Evolutionary conservation across 257 asterid genomes (phyloP), one percentile per base, ranked within the genome.

Genomic region (Petunia secreta): DNA sequence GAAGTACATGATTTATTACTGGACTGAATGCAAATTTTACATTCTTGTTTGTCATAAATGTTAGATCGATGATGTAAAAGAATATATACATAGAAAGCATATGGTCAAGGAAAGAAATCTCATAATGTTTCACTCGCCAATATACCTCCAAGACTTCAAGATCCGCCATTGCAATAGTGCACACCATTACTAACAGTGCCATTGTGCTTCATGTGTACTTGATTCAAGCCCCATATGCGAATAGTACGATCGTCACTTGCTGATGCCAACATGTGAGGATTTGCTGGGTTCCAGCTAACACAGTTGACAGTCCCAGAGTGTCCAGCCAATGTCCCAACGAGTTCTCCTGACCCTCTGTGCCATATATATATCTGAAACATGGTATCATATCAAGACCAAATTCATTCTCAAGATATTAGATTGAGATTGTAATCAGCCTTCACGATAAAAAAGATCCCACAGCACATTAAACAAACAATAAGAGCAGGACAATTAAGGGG

Each of bases 241-340:
- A 94, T 92, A 2, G 97, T 92, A 11, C 89, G 91, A 83, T 94
- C 98, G 57, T 94, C 97, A 78, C 98, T 90, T 50, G 96, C 98
- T 39, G 97, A 92, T 37, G 97, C 97, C 77, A 94, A 87, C 93
- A 94, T 94, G 75, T 90, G 92, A 65, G 97, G 97, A 82, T 94
- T 92, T 4, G 75, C 77, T 0, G 98, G 97, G 75, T 91, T 94
- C 98, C 98, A 94, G 85, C 97, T 92, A 40, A 94, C 98, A 43
- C 97, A 92, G 89, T 92, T 94, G 10, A 94, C 97, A 0, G 93
- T 86, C 43, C 96, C 97, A 15, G 96, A 74, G 80, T 94, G 98
- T 68, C 98, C 98, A 1, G 85, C 83, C 77, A 94, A 75, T 4
- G 87, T 84, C 53, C 80, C 60, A 13, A 94, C 78, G 34, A 89